Evolutionary conservation across 495 filamentous ascomycete species (phyloP), one percentile per base, ranked within the genome.

Genomic region (Rusavskia elegans): DNA sequence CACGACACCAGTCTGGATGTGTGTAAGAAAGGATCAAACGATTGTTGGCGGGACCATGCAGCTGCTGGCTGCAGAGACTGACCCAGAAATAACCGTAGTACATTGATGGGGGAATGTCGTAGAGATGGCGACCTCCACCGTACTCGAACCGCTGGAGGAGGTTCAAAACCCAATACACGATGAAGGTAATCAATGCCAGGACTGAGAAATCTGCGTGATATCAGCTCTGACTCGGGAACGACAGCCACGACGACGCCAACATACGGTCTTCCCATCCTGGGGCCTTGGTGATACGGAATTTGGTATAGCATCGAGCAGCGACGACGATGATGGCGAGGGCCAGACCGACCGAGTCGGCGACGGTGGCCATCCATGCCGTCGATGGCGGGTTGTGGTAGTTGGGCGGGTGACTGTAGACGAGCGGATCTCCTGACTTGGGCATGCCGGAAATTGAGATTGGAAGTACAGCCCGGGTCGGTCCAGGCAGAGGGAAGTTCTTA

Each of bases 211-310:
- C 39, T 42, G 5, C 16, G 14, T 5, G 5, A 8, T 3, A 42
- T 42, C n/a, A 10, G n/a, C 1, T 17, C 9, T 6, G 16, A 5
- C 16, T 9, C n/a, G 13, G n/a, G n/a, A 17, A 2, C 5, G 9
- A 42, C 5, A 21, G 2, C 16, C 1, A 10, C 16, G n/a, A 6
- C 7, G 13, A 6, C 1, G 1, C 14, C 5, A 9, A 46, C 44
- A 29, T 46, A 46, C 44, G 51, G 19, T 55, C 53, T n/a, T 55
- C 53, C 53, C 53, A 55, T 10, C 53, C 53, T 6, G 48, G 46
- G n/a, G 37, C 16, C 13, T 35, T 41, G 2, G 48, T 50, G 1
- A 51, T 29, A 11, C 19, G 27, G 25, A 21, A 23, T 29, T 51
- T 55, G 0, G 48, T 51, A 5, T 44, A 51, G 17, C 35, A 17